Conservation (phyloP, 148 eudicot genomes). For the Cornus suecica region DNA sequence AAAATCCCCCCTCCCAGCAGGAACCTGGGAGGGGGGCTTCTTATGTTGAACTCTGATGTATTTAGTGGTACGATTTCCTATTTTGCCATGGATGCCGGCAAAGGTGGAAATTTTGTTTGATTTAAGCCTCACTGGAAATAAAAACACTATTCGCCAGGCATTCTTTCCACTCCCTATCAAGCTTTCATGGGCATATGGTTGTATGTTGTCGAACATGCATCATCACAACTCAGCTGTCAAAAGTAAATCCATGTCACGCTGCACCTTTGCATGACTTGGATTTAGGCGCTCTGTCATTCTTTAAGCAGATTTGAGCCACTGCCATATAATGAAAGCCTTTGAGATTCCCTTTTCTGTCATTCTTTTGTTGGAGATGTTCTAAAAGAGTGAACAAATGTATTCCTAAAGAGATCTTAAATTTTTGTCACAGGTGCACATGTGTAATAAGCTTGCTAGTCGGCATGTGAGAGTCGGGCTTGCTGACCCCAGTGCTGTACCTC, state of each 20-base stretch:
- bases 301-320: not conserved
- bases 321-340: not conserved
- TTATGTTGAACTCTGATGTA: not conserved
- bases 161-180: not conserved
- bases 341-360: not conserved
- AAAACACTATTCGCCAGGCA: not conserved
- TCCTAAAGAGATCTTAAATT: not conserved
- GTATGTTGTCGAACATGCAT: not conserved
- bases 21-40: no score
- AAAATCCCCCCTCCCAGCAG: no score
- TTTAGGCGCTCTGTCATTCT: not conserved
- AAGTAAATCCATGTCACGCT: not conserved
- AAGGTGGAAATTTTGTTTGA: not conserved
- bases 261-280: not conserved
- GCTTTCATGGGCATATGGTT: not conserved
- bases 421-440: constrained; percentile 63
- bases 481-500: constrained; percentile 66
- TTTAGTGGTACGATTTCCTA: not conserved
- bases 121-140: not conserved
- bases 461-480: constrained; percentile 82
- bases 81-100: not conserved
- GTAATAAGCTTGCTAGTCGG: constrained; percentile 89
- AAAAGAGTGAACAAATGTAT: not conserved
- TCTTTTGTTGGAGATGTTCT: constrained; percentile 10
- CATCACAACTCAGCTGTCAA: not conserved